phyloP scores from a whole-genome alignment of 2,329 filamentous ascomycete species.

The Scedosporium minutisporum region DNA sequence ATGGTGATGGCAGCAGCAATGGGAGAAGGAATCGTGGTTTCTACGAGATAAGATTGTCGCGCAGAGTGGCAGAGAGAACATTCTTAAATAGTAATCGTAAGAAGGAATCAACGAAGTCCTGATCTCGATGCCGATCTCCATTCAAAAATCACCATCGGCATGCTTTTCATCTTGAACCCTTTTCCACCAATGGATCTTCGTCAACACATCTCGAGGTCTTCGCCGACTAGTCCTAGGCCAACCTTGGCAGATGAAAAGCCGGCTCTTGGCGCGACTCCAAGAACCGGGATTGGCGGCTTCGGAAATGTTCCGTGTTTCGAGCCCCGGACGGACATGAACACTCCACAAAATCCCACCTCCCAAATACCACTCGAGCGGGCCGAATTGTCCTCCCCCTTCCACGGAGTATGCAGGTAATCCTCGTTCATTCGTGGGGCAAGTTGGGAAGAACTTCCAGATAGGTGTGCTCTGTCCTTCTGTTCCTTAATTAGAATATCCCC shows the following conservation, averaged over 20 bases:
- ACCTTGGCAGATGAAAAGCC: background rate
- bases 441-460: no score
- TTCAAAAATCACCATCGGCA: no score
- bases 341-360: background rate
- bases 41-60: background rate
- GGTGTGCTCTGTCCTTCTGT: no score
- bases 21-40: background rate
- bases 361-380: background rate
- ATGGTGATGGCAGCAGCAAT: background rate
- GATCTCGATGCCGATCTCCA: no score
- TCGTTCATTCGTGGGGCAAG: no score
- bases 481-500: no score
- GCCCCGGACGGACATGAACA: background rate
- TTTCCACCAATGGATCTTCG: background rate
- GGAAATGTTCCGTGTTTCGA: constrained; percentile 2
- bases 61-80: no score
- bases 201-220: no score
- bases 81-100: no score
- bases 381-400: background rate
- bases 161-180: background rate
- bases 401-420: background rate
- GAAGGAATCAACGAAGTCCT: no score
- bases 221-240: background rate
- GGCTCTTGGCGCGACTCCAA: background rate
- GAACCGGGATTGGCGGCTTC: background rate